Conservation (phyloP, 1,284 basidiomycete genomes). For the Irpex lacteus region DNA sequence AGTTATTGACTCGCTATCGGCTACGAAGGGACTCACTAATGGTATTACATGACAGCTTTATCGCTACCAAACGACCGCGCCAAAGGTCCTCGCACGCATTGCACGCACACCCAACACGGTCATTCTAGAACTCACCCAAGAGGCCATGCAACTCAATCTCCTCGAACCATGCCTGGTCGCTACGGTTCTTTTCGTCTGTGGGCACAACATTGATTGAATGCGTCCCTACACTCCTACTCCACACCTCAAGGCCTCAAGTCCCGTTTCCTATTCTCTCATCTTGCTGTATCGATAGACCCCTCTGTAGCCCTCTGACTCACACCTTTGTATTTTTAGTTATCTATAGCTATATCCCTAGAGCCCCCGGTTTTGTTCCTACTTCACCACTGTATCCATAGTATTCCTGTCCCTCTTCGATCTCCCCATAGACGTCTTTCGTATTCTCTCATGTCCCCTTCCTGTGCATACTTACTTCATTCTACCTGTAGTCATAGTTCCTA, state of each 20-base stretch:
- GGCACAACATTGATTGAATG: slow-evolving; percentile 34
- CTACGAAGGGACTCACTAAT: not conserved
- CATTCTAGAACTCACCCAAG: slow-evolving; percentile 31
- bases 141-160: slow-evolving; percentile 30
- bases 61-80: slow-evolving; percentile 25
- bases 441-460: not conserved
- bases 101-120: slow-evolving; percentile 25
- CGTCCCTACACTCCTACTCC: not conserved
- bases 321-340: not conserved
- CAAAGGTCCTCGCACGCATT: slow-evolving; percentile 31
- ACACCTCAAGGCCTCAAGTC: no score
- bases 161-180: slow-evolving; percentile 34
- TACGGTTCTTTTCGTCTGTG: slow-evolving; percentile 34
- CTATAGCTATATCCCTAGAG: not conserved
- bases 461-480: not conserved
- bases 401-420: not conserved
- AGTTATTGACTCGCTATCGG: slow-evolving; percentile 19
- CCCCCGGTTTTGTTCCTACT: not conserved
- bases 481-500: not conserved
- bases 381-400: not conserved
- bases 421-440: not conserved
- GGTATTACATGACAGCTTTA: slow-evolving; percentile 24
- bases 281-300: slow-evolving; percentile 9
- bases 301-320: slow-evolving; percentile 1
- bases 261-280: not conserved